A percentile compares a stretch with the other conserved stretches of the same genome.
These are phyloP conservation scores for Scedosporium dehoogii DNA, from an alignment of 2,329 filamentous ascomycete genomes.

Conservation along the genomic window DNA sequence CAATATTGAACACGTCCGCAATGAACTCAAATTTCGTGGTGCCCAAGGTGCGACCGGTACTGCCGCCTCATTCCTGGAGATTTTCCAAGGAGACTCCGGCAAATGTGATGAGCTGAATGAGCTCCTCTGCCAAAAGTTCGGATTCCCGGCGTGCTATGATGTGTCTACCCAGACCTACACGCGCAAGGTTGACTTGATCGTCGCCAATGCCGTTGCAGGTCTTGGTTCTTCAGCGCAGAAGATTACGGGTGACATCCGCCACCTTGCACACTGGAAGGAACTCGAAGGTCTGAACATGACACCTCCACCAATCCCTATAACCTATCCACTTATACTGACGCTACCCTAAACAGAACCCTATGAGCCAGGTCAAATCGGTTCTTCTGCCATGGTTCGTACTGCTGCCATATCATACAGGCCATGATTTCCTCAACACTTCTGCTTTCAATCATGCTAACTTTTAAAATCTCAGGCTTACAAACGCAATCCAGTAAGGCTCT, in stretches of 20 bases:
- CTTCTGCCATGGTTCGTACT: constrained; percentile 37
- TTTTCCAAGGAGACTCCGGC: constrained; percentile 35
- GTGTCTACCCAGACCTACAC: constrained; percentile 58
- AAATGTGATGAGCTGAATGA: constrained; percentile 47
- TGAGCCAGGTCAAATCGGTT: constrained; percentile 69
- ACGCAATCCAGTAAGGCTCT: constrained; percentile 21
- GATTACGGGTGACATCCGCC: constrained; percentile 65
- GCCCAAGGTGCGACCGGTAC: constrained; percentile 52
- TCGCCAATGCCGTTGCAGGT: constrained; percentile 71
- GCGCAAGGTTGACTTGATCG: constrained; percentile 66
- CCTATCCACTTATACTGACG: constrained; percentile 3
- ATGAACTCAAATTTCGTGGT: constrained; percentile 62
- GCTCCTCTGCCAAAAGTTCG: constrained; percentile 43
- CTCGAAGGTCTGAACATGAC: constrained; percentile 49
- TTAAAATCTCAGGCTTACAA: constrained; percentile 25
- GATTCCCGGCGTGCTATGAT: constrained; percentile 39
- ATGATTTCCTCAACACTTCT: constrained; percentile 2
- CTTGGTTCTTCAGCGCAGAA: constrained; percentile 66
- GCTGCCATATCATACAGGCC: too few species aligned
- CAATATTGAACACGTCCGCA: constrained; percentile 58
- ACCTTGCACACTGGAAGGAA: constrained; percentile 69
- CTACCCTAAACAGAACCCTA: constrained; percentile 48
- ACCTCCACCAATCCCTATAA: neutral
- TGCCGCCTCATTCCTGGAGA: constrained; percentile 44
- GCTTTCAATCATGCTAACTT: constrained; percentile 43